These are phyloP conservation scores for Coriolopsis trogii DNA, from an alignment of 1,284 basidiomycete genomes.

Conservation along the genomic window DNA sequence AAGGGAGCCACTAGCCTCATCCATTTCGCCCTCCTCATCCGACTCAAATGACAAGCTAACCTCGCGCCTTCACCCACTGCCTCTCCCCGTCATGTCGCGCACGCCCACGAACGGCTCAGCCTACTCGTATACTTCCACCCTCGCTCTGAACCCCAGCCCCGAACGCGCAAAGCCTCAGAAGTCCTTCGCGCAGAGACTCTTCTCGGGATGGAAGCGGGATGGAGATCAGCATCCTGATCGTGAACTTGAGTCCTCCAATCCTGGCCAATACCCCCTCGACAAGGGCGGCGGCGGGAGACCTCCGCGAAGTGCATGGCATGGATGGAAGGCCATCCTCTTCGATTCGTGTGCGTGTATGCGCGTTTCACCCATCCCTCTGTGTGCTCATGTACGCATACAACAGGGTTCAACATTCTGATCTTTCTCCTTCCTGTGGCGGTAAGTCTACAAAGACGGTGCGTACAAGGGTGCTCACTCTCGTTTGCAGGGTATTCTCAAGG, in stretches of 20 bases:
- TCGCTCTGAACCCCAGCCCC: constrained; percentile 26
- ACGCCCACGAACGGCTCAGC: constrained; percentile 27
- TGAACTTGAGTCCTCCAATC: constrained; percentile 18
- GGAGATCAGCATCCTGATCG: constrained; percentile 17
- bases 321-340: constrained; percentile 58
- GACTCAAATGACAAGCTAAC: constrained; percentile 24
- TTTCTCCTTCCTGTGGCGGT: constrained; percentile 64
- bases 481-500: constrained; percentile 63
- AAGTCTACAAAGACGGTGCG: constrained; percentile 29
- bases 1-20: constrained; percentile 23
- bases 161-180: constrained; percentile 4
- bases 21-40: constrained; percentile 19
- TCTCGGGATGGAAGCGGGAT: constrained; percentile 23
- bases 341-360: constrained; percentile 54
- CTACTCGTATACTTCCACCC: constrained; percentile 29
- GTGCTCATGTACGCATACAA: neutral
- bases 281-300: constrained; percentile 11
- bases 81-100: constrained; percentile 25
- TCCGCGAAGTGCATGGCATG: constrained; percentile 35
- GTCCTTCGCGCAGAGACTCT: constrained; percentile 22
- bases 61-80: constrained; percentile 19
- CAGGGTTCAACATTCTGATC: constrained; percentile 71
- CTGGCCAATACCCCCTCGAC: constrained; percentile 14
- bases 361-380: neutral
- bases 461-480: neutral